Evolutionary conservation across 805 yeast genomes (phyloP).

Genomic region (Wickerhamomyces xylosicus): DNA sequence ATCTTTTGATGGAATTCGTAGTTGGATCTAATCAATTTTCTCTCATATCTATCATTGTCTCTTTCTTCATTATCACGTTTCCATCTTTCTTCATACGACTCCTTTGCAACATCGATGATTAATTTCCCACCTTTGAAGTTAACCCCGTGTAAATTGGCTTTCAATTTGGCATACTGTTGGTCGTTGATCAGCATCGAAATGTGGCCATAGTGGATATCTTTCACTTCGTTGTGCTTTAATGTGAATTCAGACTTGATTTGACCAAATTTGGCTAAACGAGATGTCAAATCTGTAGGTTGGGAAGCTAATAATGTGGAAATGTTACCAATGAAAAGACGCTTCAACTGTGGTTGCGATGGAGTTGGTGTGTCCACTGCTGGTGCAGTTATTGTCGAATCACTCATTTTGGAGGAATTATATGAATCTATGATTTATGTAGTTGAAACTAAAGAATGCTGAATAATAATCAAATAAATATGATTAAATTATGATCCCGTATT

Average conservation of each 20-base stretch:
- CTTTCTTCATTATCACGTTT: slow-evolving; percentile 29
- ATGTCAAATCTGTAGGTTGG: slow-evolving; percentile 33
- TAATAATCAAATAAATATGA: too few species aligned
- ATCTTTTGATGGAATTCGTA: slow-evolving; percentile 27
- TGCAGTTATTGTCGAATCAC: too few species aligned
- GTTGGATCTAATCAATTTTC: slow-evolving; percentile 27
- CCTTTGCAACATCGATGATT: slow-evolving; percentile 51
- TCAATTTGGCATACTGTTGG: slow-evolving; percentile 37
- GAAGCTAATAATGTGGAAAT: slow-evolving; percentile 44
- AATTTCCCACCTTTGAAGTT: slow-evolving; percentile 67
- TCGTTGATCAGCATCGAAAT: slow-evolving; percentile 45
- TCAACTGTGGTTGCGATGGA: slow-evolving; percentile 2
- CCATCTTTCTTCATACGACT: slow-evolving; percentile 38
- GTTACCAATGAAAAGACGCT: slow-evolving; percentile 56
- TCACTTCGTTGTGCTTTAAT: slow-evolving; percentile 40
- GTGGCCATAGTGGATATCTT: slow-evolving; percentile 43
- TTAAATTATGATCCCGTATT: too few species aligned
- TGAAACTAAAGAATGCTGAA: too few species aligned
- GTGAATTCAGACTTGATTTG: slow-evolving; percentile 35
- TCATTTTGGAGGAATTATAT: too few species aligned
- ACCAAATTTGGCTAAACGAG: slow-evolving; percentile 60
- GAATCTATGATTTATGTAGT: too few species aligned
- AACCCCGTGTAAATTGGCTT: slow-evolving; percentile 54
- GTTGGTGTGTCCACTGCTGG: too few species aligned
- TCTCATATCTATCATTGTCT: slow-evolving; percentile 17